Conservation (phyloP, 352 stramenopile genomes). For the Phytopythium chamaehyphon region DNA sequence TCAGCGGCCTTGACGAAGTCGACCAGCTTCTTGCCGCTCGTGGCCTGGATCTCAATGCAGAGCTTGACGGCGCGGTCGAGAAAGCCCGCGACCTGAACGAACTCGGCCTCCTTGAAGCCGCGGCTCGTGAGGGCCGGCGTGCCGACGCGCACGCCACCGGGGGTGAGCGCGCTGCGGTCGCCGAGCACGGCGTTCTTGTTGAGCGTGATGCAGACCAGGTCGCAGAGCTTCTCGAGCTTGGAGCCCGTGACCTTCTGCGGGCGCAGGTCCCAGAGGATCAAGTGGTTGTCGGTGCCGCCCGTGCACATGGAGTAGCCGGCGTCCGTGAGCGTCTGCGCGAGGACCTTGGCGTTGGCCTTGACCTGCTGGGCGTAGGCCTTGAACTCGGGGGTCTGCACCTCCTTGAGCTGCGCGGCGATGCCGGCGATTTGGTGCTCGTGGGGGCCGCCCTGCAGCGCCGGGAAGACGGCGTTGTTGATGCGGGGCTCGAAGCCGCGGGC, state of each 20-base stretch:
- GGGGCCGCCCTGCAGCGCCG: conserved; percentile 95
- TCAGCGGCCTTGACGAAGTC: conserved; percentile 91
- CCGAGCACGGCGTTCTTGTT: conserved; percentile 99
- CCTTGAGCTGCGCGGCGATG: conserved; percentile 97
- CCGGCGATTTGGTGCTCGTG: conserved; percentile 99
- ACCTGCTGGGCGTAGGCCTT: conserved; percentile 94
- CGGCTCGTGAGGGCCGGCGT: conserved; percentile 96
- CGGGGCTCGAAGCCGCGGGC: conserved; percentile 89
- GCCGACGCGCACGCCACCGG: conserved; percentile 94
- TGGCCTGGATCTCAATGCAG: conserved; percentile 91
- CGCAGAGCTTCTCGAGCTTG: conserved; percentile 98
- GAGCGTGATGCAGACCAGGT: conserved; percentile 96
- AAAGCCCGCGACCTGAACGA: conserved; percentile 95
- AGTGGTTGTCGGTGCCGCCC: conserved; percentile 98
- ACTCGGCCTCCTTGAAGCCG: conserved; percentile 96
- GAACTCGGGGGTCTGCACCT: conserved; percentile 96
- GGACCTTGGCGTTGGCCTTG: conserved; percentile 93
- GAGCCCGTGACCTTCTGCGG: conserved; percentile 94
- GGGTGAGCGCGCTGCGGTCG: conserved; percentile 93
- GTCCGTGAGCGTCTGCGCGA: conserved; percentile 90
- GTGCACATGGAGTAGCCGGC: conserved; percentile 96
- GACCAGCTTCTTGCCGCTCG: conserved; percentile 89
- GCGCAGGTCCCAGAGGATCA: conserved; percentile 98
- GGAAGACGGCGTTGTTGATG: conserved; percentile 99
- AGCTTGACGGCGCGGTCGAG: conserved; percentile 94